phyloP scores from a whole-genome alignment of 2,329 filamentous ascomycete species.

The Endoconidiophora laricicola region DNA sequence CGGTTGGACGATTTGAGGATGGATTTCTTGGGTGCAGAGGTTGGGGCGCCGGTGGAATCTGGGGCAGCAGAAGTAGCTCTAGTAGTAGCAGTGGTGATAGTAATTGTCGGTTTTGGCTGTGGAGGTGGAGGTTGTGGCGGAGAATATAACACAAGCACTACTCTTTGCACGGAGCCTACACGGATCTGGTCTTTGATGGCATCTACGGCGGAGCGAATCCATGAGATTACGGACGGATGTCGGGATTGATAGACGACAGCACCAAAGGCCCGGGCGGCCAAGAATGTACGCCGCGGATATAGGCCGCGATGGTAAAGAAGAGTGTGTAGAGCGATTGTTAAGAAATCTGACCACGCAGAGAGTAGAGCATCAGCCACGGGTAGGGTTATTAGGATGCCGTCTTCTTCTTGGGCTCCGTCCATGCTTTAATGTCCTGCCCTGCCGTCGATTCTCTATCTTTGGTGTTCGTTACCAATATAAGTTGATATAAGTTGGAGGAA shows the following conservation, averaged over 20 bases:
- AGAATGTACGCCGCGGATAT: constrained; percentile 64
- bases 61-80: background rate
- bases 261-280: constrained; percentile 66
- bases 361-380: constrained; percentile 40
- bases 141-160: constrained; percentile 33
- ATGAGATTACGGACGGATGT: constrained; percentile 70
- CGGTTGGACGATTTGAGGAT: constrained; percentile 12
- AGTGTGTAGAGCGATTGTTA: constrained; percentile 69
- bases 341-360: constrained; percentile 57
- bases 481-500: background rate
- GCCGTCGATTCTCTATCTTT: no score
- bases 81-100: background rate
- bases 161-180: constrained; percentile 29
- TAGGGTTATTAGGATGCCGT: constrained; percentile 18
- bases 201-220: constrained; percentile 66
- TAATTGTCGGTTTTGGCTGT: constrained; percentile 11
- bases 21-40: background rate
- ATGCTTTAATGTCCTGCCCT: background rate
- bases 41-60: constrained; percentile 30
- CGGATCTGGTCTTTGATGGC: constrained; percentile 56
- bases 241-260: constrained; percentile 71
- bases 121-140: background rate
- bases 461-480: background rate
- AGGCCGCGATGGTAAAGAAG: constrained; percentile 68
- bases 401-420: background rate